Evolutionary conservation across 1,284 basidiomycete genomes (phyloP), one percentile per base, ranked within the genome.

Genomic region (Paramarasmius palmivorus): DNA sequence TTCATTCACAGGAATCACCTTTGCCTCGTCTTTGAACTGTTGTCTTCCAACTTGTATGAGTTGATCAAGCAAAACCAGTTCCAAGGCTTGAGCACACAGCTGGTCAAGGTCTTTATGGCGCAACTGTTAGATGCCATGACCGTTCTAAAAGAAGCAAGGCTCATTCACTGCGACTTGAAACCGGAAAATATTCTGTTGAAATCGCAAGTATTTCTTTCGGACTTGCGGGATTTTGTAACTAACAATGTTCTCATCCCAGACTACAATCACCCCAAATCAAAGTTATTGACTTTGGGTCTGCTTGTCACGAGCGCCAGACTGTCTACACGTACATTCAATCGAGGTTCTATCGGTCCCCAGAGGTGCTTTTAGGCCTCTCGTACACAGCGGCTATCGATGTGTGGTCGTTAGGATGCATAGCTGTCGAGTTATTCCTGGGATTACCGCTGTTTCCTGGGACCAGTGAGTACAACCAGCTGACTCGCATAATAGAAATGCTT

Each of bases 31-130:
- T 98, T 99, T 68, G 96, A 99, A 73, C 83, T 98, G 53, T 82
- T 99, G 7, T 97, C 94, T 17, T 97, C 94, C 38, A 99, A 99
- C 68, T 79, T 99, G 56, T 99, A 99, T 78, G 96, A 99, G 73
- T 84, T 99, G 63, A 99, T 99, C 86, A 99, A 99, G 78, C 97
- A 99, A 75, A 99, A 99, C 73, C 94, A 96, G 68, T 99, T 99
- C 82, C 92, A 97, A 71, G 97, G 96, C 2, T 76, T 99, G 50
- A 95, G 91, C 72, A 96, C 94, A 4, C 93, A 96, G 67, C 86
- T 99, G 45, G 96, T 99, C 63, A 94, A 98, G 65, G 96, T 99
- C 35, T 99, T 99, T 67, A 98, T 96, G 53, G 89, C 92, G 1
- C 96, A 99, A 70, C 75, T 99, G 34, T 77, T 99, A 54, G 97